Base-by-base conservation (phyloP, 2,329 filamentous ascomycete species). In the Beauveria medogensis region DNA sequence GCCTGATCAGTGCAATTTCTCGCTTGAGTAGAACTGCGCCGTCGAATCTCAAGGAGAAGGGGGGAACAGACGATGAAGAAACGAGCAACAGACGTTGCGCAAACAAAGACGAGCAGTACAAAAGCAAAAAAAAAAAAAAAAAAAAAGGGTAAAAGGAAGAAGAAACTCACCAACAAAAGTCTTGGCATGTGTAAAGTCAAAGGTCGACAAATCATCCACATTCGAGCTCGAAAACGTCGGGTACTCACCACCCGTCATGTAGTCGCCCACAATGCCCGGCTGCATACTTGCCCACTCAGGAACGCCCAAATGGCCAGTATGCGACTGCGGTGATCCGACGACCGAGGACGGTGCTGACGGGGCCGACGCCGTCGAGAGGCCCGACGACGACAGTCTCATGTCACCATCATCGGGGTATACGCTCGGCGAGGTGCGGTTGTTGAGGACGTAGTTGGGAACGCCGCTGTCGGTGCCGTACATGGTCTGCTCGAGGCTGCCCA, bases 321-420 rank as follows among this genome's bases (percentile, higher is more conserved):
- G 80, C 2, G 85, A 86, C 67, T 85, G 83, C 28, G 87, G 87
- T 24, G 87, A 90, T 61, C 85, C 85, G 64, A 86, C 82, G 59
- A 83, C 84, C 9, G 87, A 89, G 1, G 86, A 89, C 7, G 86
- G 78, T 4, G 83, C 84, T 56, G 87, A 89, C 57, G 77, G 82
- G 60, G 74, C 86, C 62, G 83, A 88, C 26, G 79, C 80, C 63
- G 81, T 85, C 63, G 80, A 91, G 64, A 81, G 79, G 69, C 80
- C 84, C 56, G 80, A 87, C 34, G 80, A 82, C 18, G 80, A 78
- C 26, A 81, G 68, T 62, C 75, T 73, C 69, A 80, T 70, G 22
- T 83, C 80, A 63, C 72, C 69, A 57, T 84, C 82, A 47, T 84
- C 82, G 22, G 72, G 67, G 65, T 79, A 82, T 64, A 78, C 72